Percentiles rank a stretch among this genome's conserved stretches.
Conservation (phyloP, 1,139 yeast species). For the Pichia sp. region DNA sequence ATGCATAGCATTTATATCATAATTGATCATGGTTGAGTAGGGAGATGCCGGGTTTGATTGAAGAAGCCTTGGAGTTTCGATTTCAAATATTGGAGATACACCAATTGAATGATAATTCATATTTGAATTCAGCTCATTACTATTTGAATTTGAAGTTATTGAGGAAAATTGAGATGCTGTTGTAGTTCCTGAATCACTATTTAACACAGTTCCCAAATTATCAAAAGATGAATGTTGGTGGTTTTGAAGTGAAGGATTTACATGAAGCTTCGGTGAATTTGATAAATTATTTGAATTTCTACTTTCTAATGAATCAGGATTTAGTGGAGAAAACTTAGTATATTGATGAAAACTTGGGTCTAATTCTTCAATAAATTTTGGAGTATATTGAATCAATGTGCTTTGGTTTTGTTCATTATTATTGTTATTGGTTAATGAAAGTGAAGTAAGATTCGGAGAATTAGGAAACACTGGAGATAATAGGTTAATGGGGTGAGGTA, state of each 20-base stretch:
- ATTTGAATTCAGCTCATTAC: not conserved
- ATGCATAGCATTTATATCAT: not conserved
- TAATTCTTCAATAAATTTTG: constrained; percentile 9
- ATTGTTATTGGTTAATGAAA: not conserved
- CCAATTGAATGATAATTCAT: not conserved
- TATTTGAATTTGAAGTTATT: not conserved
- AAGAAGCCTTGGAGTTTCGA: constrained; percentile 3
- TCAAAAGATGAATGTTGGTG: not conserved
- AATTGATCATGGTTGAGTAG: constrained; percentile 1
- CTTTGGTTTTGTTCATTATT: not conserved
- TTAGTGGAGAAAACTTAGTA: constrained; percentile 6
- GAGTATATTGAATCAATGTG: not conserved
- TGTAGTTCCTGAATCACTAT: not conserved
- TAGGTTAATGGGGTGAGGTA: constrained; percentile 3
- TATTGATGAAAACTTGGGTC: constrained; percentile 4
- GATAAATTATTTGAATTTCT: not conserved
- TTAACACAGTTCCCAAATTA: not conserved
- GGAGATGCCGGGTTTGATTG: constrained; percentile 8
- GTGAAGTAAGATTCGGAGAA: constrained; percentile 11
- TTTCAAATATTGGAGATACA: constrained; percentile 1
- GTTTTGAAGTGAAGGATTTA: not conserved
- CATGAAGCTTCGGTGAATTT: not conserved
- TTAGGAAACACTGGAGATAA: constrained; percentile 8
- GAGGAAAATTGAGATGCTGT: not conserved
- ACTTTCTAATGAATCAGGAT: not conserved